phyloP scores from a whole-genome alignment of 192 early-diverging fungal genomes.

The Coemansia pectinata region DNA sequence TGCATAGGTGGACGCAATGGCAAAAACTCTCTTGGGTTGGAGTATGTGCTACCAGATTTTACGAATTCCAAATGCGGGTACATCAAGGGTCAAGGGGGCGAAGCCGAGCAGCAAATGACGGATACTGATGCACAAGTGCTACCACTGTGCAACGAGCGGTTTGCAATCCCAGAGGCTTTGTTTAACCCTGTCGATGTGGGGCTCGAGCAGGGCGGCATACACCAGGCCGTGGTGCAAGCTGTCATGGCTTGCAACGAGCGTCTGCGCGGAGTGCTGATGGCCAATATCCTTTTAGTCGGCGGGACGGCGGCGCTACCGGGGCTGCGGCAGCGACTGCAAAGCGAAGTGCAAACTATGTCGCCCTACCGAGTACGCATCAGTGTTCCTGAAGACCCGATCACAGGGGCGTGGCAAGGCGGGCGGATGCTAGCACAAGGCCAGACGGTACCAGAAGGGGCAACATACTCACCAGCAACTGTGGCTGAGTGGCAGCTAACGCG shows the following conservation, averaged over 20 bases:
- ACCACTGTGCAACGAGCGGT: slow-evolving; percentile 96
- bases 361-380: slow-evolving; percentile 45
- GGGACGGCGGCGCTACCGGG: slow-evolving; percentile 93
- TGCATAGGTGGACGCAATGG: slow-evolving; percentile 47
- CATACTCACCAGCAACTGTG: not conserved
- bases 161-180: slow-evolving; percentile 93
- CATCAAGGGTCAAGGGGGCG: slow-evolving; percentile 18
- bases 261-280: slow-evolving; percentile 86
- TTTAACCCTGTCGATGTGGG: slow-evolving; percentile 94
- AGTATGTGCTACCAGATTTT: slow-evolving; percentile 55
- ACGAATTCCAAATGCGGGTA: slow-evolving; percentile 31
- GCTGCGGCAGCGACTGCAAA: slow-evolving; percentile 88
- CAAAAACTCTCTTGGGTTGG: slow-evolving; percentile 10
- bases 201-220: slow-evolving; percentile 87
- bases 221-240: slow-evolving; percentile 89
- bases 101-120: slow-evolving; percentile 16
- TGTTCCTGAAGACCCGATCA: slow-evolving; percentile 3
- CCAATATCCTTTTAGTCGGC: slow-evolving; percentile 90
- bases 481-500: slow-evolving; percentile 23
- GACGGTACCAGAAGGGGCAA: not conserved
- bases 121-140: slow-evolving; percentile 76
- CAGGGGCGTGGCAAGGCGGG: slow-evolving; percentile 32
- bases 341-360: slow-evolving; percentile 89
- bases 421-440: slow-evolving; percentile 3
- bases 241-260: slow-evolving; percentile 90